Percentiles rank a stretch among this genome's conserved stretches.
Evolutionary conservation across 768 basidiomycete species (phyloP).

Genomic region (Lenzites betulinus): DNA sequence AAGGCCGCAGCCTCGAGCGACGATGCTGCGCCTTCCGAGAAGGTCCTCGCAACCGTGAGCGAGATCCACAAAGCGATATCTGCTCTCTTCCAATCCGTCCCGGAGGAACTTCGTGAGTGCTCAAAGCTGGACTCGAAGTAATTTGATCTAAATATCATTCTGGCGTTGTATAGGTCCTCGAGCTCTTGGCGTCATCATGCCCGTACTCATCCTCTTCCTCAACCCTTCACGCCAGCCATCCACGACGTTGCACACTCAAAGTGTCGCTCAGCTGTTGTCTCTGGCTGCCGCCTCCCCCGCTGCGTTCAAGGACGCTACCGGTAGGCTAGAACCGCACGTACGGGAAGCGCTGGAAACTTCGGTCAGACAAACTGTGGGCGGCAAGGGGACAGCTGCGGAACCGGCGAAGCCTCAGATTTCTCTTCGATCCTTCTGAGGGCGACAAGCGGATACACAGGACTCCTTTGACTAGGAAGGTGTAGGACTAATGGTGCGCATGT

Average conservation of each 20-base stretch:
- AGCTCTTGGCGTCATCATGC: slow-evolving; percentile 70
- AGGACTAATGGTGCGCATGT: slow-evolving; percentile 18
- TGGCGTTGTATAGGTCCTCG: slow-evolving; percentile 52
- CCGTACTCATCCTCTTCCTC: slow-evolving; percentile 72
- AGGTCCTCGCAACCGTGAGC: slow-evolving; percentile 61
- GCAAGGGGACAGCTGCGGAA: slow-evolving; percentile 37
- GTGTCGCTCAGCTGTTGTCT: slow-evolving; percentile 65
- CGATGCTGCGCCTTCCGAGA: slow-evolving; percentile 56
- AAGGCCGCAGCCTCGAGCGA: slow-evolving; percentile 63
- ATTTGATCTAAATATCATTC: slow-evolving; percentile 3
- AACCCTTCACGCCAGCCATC: slow-evolving; percentile 48
- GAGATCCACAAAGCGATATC: slow-evolving; percentile 86
- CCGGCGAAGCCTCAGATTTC: slow-evolving; percentile 76
- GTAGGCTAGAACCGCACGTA: slow-evolving; percentile 56
- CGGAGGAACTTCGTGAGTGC: slow-evolving; percentile 63
- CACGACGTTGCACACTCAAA: slow-evolving; percentile 53
- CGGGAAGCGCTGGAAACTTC: slow-evolving; percentile 73
- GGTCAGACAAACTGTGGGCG: slow-evolving; percentile 70
- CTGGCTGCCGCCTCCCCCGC: slow-evolving; percentile 72
- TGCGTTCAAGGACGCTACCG: slow-evolving; percentile 85
- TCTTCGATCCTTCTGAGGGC: slow-evolving; percentile 60
- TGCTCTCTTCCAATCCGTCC: slow-evolving; percentile 55
- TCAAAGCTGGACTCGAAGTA: slow-evolving; percentile 1
- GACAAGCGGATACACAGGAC: background rate
- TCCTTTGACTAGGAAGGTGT: slow-evolving; percentile 5